Evolutionary conservation across 2,329 filamentous ascomycete genomes (phyloP), one percentile per base, ranked within the genome.

Genomic region (Davidsoniella virescens): DNA sequence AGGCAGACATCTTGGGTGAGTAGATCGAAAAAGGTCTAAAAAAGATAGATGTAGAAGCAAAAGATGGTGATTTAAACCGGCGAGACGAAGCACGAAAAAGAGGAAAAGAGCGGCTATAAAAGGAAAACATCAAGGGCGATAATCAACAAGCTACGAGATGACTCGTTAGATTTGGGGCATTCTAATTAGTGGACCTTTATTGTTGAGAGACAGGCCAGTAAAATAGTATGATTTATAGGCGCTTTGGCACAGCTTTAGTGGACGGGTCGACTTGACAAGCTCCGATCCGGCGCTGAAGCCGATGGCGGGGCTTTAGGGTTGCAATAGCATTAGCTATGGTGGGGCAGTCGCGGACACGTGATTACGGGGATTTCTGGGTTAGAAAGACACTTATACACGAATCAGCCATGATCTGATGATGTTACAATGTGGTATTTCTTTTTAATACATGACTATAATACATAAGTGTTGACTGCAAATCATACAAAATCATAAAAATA

Each of bases 1-100:
- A 50, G 33, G 44, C 47, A 47, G 51, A 46, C 51, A 53, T 53
- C 25, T 53, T 53, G 51, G 23, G 36, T 20, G 47, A 46, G 17
- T 33, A 33, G 16, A 40, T 41, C 36, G 51, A 38, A 29, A 53
- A 53, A n/a, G 14, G 23, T 36, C 43, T 44, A 29, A 38, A 36
- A 44, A 38, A 6, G 12, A 33, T 33, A 33, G 29, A 8, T n/a
- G 26, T 25, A 44, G 38, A 41, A 12, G 41, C n/a, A 14, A 14
- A n/a, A 44, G 41, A 25, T 12, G 26, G 26, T 12, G 26, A 29
- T 12, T 8, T 33, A 10, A 33, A 33, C 2, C 29, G 8, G 36
- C 39, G 18, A 37, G 26, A 40, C 18, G 25, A 49, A 20, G 12
- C 12, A 18, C 12, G 20, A 25, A 44, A 16, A 20, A 25, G 40